These are phyloP conservation scores for Cystofilobasidium macerans DNA, from an alignment of 768 basidiomycete genomes.

Conservation along the genomic window DNA sequence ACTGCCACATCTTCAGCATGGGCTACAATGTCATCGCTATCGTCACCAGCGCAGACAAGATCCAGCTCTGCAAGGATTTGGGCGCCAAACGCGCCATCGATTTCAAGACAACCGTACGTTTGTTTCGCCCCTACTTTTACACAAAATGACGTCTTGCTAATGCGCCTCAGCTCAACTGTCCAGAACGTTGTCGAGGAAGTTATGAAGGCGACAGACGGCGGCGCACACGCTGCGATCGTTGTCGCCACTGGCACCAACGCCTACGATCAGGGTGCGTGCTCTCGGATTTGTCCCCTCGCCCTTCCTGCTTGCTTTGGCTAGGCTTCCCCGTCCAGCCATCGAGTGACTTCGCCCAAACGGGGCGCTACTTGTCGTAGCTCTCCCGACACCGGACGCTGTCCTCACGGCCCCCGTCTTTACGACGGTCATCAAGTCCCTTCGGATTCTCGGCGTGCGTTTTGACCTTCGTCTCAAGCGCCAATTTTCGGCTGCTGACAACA, in stretches of 20 bases:
- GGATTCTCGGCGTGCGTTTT: constrained; percentile 33
- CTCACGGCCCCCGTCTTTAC: constrained; percentile 31
- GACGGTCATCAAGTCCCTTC: constrained; percentile 38
- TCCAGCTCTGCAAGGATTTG: constrained; percentile 49
- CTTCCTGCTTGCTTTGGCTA: background rate
- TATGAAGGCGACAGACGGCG: constrained; percentile 54
- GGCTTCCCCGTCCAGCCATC: too few species aligned
- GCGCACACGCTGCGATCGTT: constrained; percentile 54
- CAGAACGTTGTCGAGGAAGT: constrained; percentile 59
- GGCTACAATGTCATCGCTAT: constrained; percentile 54
- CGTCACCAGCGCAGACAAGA: constrained; percentile 66
- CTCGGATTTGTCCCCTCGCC: too few species aligned
- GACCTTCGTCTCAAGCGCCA: too few species aligned
- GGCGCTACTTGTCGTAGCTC: constrained; percentile 35
- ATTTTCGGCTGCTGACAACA: too few species aligned
- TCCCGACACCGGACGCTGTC: constrained; percentile 27
- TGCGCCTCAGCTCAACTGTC: too few species aligned
- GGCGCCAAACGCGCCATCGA: constrained; percentile 64
- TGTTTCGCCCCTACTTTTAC: too few species aligned
- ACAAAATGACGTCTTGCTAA: too few species aligned
- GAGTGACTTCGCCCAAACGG: constrained; percentile 66
- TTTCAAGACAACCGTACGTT: constrained; percentile 45
- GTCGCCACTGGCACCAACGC: constrained; percentile 38
- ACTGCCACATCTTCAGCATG: too few species aligned
- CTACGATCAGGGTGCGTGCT: constrained; percentile 38